Conservation (phyloP, 805 yeast species). For the Barnettozyma populi region DNA sequence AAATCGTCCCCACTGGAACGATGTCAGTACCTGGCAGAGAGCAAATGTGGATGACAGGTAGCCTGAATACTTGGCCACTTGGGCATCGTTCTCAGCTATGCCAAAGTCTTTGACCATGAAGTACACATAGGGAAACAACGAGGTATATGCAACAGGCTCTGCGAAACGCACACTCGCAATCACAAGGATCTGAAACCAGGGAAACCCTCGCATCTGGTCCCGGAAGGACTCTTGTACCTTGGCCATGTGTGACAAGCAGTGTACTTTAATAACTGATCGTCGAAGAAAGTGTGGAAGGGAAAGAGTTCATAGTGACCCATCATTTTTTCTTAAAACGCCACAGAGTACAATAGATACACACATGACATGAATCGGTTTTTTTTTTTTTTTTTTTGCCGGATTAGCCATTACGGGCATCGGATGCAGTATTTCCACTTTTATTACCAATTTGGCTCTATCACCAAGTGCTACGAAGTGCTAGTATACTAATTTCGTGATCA, state of each 20-base stretch:
- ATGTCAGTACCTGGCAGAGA: slow-evolving; percentile 50
- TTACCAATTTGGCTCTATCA: no score
- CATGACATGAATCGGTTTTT: no score
- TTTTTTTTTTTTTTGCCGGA: no score
- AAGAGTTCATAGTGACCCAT: not conserved
- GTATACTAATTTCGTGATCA: no score
- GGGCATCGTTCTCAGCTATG: slow-evolving; percentile 43
- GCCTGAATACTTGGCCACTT: slow-evolving; percentile 56
- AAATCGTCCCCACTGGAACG: slow-evolving; percentile 55
- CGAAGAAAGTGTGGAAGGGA: not conserved
- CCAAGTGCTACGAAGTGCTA: no score
- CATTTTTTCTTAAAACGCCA: not conserved
- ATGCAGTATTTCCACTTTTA: no score
- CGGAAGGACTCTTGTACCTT: slow-evolving; percentile 29
- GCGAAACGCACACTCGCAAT: slow-evolving; percentile 45
- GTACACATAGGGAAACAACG: slow-evolving; percentile 58
- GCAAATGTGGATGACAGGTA: slow-evolving; percentile 60
- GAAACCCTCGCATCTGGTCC: slow-evolving; percentile 52
- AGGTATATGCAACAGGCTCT: slow-evolving; percentile 61
- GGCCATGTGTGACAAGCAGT: not conserved
- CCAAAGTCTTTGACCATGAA: slow-evolving; percentile 58
- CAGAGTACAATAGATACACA: no score
- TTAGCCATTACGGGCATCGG: no score
- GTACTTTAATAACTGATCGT: no score
- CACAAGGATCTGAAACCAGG: slow-evolving; percentile 42